Evolutionary conservation across 2,329 filamentous ascomycete species (phyloP).

Genomic region (Clarireedia sp.): DNA sequence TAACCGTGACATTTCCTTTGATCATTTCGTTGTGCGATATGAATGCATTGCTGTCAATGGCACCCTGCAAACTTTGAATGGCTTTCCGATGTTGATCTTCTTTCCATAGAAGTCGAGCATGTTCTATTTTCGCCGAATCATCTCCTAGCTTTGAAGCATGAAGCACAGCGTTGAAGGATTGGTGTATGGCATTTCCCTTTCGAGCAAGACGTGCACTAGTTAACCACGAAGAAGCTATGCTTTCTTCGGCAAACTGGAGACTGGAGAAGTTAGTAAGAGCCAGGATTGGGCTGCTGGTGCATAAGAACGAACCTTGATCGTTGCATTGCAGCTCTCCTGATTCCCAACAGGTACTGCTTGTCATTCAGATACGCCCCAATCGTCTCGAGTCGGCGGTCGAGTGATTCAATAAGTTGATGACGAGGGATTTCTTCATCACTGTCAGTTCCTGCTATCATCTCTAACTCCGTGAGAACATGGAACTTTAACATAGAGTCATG

Average conservation of each 20-base stretch:
- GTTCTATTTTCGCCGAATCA: constrained; percentile 84
- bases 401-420: constrained; percentile 40
- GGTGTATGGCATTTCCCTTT: constrained; percentile 74
- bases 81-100: constrained; percentile 91
- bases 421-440: constrained; percentile 25
- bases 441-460: constrained; percentile 56
- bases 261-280: constrained; percentile 27
- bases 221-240: constrained; percentile 80
- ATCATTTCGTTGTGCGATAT: constrained; percentile 33
- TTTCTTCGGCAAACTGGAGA: constrained; percentile 54
- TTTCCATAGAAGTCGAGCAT: constrained; percentile 86
- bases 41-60: constrained; percentile 76
- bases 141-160: constrained; percentile 81
- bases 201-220: constrained; percentile 77
- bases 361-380: constrained; percentile 84
- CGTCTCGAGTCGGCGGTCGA: constrained; percentile 76
- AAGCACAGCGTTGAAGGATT: constrained; percentile 88
- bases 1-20: constrained; percentile 17
- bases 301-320: constrained; percentile 51
- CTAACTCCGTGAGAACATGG: constrained; percentile 81
- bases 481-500: constrained; percentile 80
- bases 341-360: constrained; percentile 85
- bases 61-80: constrained; percentile 81
- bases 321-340: constrained; percentile 83
- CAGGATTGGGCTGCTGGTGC: background rate